A percentile compares a stretch with the other conserved stretches of the same genome.
Evolutionary conservation across 129 eudicot genomes (phyloP).

Genomic region (Rutidosis leptorrhynchoides): DNA sequence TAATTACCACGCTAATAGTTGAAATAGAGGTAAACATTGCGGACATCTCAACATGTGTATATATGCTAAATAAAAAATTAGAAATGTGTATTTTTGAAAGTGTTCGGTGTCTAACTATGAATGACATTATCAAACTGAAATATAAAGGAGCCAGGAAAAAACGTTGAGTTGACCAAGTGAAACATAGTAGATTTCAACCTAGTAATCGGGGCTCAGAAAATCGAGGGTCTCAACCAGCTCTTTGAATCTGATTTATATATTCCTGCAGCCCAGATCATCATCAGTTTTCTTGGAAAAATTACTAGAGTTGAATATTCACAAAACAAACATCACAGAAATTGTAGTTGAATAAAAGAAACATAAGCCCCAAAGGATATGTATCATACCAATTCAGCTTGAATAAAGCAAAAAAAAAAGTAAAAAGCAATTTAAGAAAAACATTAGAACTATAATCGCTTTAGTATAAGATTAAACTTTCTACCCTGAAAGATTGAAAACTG

Average conservation of each 20-base stretch:
- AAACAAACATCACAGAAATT: slow-evolving; percentile 7
- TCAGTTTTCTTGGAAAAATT: slow-evolving; percentile 38
- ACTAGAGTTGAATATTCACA: slow-evolving; percentile 19
- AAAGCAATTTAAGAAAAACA: not conserved
- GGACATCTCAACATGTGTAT: not conserved
- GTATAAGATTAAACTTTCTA: not conserved
- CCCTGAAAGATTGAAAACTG: not conserved
- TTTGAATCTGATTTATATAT: slow-evolving; percentile 52
- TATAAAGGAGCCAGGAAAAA: not conserved
- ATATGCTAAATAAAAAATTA: not conserved
- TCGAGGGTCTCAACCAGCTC: slow-evolving; percentile 89
- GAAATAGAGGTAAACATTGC: not conserved
- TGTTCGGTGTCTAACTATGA: not conserved
- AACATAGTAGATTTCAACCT: slow-evolving; percentile 63
- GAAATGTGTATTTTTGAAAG: not conserved
- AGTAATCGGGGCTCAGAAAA: slow-evolving; percentile 51
- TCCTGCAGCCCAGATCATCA: slow-evolving; percentile 83
- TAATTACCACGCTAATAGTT: not conserved
- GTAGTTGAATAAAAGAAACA: not conserved
- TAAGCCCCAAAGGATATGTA: not conserved
- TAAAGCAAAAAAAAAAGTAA: not conserved
- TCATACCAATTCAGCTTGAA: not conserved
- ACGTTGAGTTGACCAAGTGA: slow-evolving; percentile 34
- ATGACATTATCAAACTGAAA: slow-evolving; percentile 8
- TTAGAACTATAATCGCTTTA: not conserved